Conservation (phyloP, 257 asterid genomes). For the Misopates orontium region DNA sequence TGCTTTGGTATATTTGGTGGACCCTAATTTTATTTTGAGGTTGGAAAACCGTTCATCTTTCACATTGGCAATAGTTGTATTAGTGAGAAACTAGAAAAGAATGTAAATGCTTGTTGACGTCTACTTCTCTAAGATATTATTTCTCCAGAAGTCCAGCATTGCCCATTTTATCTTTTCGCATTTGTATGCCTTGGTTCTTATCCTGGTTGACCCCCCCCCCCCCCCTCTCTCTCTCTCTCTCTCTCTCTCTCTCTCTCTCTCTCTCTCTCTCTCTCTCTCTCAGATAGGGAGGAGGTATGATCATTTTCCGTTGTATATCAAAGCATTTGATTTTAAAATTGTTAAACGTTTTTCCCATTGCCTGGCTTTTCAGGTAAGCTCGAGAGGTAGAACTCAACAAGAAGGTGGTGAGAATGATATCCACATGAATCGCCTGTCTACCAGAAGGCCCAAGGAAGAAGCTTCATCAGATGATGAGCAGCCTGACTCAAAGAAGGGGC, state of each 20-base stretch:
- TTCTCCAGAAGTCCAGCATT: no score
- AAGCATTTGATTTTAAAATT: constrained; percentile 4
- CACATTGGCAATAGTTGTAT: no score
- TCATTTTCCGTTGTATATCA: neutral
- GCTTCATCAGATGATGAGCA: constrained; percentile 69
- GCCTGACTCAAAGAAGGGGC: constrained; percentile 61
- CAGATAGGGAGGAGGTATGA: neutral
- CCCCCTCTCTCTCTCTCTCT: no score
- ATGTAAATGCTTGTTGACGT: no score
- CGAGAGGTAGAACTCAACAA: constrained; percentile 50
- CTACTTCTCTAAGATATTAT: no score
- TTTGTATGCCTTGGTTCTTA: no score
- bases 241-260: neutral
- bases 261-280: neutral
- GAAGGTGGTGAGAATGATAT: constrained; percentile 45
- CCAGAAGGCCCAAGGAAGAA: constrained; percentile 54
- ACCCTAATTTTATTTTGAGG: neutral
- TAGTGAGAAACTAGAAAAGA: no score
- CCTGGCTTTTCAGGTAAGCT: constrained; percentile 48
- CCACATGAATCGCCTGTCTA: constrained; percentile 42
- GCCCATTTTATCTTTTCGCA: no score
- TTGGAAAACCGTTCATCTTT: neutral
- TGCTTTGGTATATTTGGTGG: neutral
- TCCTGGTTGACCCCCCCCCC: no score
- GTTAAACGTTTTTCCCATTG: constrained; percentile 19